Percentiles rank a stretch among this genome's conserved stretches.
Conservation (phyloP, 495 filamentous ascomycete species). For the Hyaloscypha finlandica region DNA sequence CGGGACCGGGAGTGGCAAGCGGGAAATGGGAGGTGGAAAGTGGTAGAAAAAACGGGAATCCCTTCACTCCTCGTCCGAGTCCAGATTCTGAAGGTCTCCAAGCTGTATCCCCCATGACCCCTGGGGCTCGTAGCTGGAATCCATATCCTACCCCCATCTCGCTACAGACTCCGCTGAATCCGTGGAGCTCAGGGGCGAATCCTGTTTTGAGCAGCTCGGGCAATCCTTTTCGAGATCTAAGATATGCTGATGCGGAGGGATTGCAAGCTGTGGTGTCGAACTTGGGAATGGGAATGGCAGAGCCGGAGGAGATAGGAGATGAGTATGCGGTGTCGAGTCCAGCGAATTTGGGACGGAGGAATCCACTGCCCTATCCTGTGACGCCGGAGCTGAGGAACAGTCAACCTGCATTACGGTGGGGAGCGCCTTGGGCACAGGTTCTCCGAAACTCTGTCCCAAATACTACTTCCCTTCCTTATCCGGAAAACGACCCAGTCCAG, state of each 20-base stretch:
- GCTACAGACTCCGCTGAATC: not conserved
- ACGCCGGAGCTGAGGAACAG: not conserved
- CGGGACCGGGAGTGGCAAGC: not conserved
- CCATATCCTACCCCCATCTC: not conserved
- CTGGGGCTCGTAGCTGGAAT: not conserved
- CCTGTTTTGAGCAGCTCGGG: not conserved
- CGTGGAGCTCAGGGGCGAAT: not conserved
- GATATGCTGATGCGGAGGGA: not conserved
- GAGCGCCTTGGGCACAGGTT: not conserved
- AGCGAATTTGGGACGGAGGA: not conserved
- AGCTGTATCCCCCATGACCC: not conserved
- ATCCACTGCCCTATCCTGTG: not conserved
- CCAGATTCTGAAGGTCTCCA: not conserved
- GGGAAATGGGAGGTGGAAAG: not conserved
- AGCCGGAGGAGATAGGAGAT: not conserved
- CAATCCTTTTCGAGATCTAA: not conserved
- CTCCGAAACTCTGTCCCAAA: not conserved
- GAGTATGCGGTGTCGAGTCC: not conserved
- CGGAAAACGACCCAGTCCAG: not conserved
- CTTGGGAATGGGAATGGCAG: not conserved
- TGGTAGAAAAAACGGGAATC: not conserved
- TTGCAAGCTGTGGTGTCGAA: conserved; percentile 1
- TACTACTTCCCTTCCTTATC: not conserved
- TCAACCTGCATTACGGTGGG: not conserved
- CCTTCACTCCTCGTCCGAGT: not conserved